These are phyloP conservation scores for Ganoderma boninense DNA, from an alignment of 1,284 basidiomycete species.

Conservation along the genomic window DNA sequence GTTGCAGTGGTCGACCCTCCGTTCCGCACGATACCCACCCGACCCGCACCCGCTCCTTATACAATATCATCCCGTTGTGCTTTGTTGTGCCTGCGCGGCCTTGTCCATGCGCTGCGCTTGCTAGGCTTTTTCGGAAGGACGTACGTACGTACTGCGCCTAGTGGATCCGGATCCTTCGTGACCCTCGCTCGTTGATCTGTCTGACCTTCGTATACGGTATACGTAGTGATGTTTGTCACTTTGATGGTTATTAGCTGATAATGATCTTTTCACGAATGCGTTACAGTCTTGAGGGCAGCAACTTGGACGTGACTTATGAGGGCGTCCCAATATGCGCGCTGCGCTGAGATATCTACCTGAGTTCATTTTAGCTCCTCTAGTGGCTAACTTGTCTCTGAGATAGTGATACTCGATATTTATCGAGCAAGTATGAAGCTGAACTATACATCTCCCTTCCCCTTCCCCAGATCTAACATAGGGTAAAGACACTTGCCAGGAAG, in stretches of 20 bases:
- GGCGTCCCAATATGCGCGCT: too few species aligned
- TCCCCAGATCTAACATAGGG: too few species aligned
- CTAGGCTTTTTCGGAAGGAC: not conserved
- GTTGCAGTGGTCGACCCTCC: constrained; percentile 1
- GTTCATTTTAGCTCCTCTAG: too few species aligned
- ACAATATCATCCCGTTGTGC: constrained; percentile 19
- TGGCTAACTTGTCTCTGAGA: too few species aligned
- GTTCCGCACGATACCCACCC: constrained; percentile 29
- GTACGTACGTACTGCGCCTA: not conserved
- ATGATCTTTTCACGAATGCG: not conserved
- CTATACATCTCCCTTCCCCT: too few species aligned
- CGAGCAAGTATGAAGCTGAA: too few species aligned
- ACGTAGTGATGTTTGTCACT: not conserved
- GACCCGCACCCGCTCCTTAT: constrained; percentile 32
- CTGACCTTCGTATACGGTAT: constrained; percentile 2
- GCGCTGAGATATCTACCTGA: too few species aligned
- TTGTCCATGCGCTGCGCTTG: not conserved
- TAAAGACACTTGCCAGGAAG: too few species aligned
- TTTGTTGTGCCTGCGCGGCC: constrained; percentile 22
- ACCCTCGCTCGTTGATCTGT: constrained; percentile 4
- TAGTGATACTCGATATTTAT: too few species aligned
- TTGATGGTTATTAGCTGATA: constrained; percentile 4
- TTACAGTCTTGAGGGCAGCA: not conserved
- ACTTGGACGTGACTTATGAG: too few species aligned
- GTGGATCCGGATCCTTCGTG: constrained; percentile 3